Conservation (phyloP, 768 basidiomycete genomes). For the Bullera alba region DNA sequence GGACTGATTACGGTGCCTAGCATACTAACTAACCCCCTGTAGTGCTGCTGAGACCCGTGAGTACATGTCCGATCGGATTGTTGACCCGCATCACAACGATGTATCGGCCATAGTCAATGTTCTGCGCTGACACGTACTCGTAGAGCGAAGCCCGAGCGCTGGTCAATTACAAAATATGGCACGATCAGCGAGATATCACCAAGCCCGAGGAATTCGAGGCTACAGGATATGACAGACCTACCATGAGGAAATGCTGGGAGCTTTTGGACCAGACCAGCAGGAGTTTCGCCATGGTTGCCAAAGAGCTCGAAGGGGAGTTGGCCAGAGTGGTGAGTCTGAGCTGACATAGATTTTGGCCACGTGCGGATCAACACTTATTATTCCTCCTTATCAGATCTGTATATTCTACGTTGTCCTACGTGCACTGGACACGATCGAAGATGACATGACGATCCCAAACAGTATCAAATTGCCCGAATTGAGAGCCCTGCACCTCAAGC, state of each 20-base stretch:
- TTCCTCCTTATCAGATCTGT: constrained; percentile 59
- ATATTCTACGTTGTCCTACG: constrained; percentile 91
- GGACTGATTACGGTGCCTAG: too few relatives aligned
- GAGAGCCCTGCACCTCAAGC: constrained; percentile 70
- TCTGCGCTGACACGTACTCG: neutral
- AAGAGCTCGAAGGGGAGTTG: constrained; percentile 90
- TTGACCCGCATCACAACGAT: too few relatives aligned
- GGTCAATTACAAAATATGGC: constrained; percentile 73
- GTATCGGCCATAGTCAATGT: too few relatives aligned
- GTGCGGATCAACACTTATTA: neutral
- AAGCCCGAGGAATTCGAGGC: constrained; percentile 63
- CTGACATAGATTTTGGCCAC: neutral
- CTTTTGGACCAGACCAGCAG: constrained; percentile 82
- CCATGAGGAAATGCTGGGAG: constrained; percentile 85
- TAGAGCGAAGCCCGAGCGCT: constrained; percentile 69
- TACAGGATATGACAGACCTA: constrained; percentile 76
- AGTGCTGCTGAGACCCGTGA: too few relatives aligned
- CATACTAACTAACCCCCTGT: too few relatives aligned
- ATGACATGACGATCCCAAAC: constrained; percentile 93
- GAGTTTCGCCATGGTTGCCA: constrained; percentile 87
- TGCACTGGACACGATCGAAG: constrained; percentile 93
- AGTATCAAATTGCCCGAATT: constrained; percentile 77
- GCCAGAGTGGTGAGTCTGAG: constrained; percentile 69
- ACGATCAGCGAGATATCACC: constrained; percentile 76
- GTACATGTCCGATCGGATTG: too few relatives aligned